These are phyloP conservation scores for Termitomyces sp. DNA, from an alignment of 1,284 basidiomycete species.

Conservation along the genomic window DNA sequence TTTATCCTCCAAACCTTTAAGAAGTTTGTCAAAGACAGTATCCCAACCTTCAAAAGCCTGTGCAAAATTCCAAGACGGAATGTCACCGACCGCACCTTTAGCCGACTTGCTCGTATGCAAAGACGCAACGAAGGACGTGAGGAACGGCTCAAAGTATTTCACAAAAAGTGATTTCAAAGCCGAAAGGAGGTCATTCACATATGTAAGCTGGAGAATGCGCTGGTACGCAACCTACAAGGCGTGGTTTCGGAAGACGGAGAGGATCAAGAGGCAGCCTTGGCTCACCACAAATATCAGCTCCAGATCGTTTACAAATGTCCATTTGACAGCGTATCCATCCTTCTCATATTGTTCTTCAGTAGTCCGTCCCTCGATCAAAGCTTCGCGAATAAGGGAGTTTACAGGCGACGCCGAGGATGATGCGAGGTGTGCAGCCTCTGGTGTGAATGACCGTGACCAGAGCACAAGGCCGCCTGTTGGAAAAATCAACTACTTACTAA, in stretches of 20 bases:
- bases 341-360: conserved; percentile 82
- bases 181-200: conserved; percentile 84
- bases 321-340: conserved; percentile 88
- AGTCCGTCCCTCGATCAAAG: conserved; percentile 80
- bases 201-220: conserved; percentile 91
- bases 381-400: conserved; percentile 85
- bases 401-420: conserved; percentile 81
- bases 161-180: conserved; percentile 82
- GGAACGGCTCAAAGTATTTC: conserved; percentile 78
- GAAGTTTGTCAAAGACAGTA: conserved; percentile 69
- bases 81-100: conserved; percentile 35
- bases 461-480: conserved; percentile 80
- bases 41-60: conserved; percentile 82
- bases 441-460: conserved; percentile 91
- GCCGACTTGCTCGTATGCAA: conserved; percentile 55
- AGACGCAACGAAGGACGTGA: conserved; percentile 77
- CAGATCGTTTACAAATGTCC: conserved; percentile 90
- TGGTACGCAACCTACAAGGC: conserved; percentile 86
- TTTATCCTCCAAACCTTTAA: conserved; percentile 73
- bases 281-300: conserved; percentile 92
- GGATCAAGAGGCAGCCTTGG: conserved; percentile 12
- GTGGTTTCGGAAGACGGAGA: conserved; percentile 5
- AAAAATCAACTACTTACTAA: neutral
- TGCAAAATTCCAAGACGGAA: conserved; percentile 60
- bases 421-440: conserved; percentile 69